Evolutionary conservation across 176 grass and related monocot species (phyloP), one percentile per base, ranked within the genome.

Genomic region (Pontederia paniculata): DNA sequence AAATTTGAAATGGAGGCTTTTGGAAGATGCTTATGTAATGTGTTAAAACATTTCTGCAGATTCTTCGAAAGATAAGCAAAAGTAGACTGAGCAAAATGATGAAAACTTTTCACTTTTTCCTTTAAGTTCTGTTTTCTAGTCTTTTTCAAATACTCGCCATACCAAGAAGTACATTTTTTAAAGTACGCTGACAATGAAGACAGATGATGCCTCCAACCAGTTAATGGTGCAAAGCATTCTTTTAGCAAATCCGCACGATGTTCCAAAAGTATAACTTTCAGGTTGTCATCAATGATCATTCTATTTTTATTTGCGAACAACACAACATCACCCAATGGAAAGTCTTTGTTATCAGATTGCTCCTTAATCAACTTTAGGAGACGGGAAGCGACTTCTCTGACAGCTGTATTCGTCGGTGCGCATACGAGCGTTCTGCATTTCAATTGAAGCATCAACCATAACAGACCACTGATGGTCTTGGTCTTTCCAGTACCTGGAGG

Each of bases 221-320:
- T 57, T 21, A 68, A 16, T 63, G 52, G 62, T 17, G 23, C 62
- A 61, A 88, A 88, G 62, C 62, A 84, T 16, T 22, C 48, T 50
- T 58, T 31, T 18, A 95, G 48, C 55, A 50, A 88, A 12, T 72
- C 58, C 44, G 81, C 74, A 51, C 89, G 70, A 51, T 84, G 65
- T 66, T 95, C 78, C 55, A 95, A 18, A 63, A 88, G 88, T 70
- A 95, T 72, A 58, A 72, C 68, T 23, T 44, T 78, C 9, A 95
- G 45, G 37, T 73, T 73, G 17, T 80, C 57, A 52, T 58, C 56
- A 57, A 95, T 20, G 14, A 73, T 76, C 75, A 95, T 46, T 31
- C 89, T 77, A 4, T 95, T 75, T 71, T 88, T 88, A 47, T 88
- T 95, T 52, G 83, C 88, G 47, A 77, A 81, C 77, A 94, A 84